Evolutionary conservation across 768 basidiomycete species (phyloP).

Genomic region (Asterophora lycoperdoides): DNA sequence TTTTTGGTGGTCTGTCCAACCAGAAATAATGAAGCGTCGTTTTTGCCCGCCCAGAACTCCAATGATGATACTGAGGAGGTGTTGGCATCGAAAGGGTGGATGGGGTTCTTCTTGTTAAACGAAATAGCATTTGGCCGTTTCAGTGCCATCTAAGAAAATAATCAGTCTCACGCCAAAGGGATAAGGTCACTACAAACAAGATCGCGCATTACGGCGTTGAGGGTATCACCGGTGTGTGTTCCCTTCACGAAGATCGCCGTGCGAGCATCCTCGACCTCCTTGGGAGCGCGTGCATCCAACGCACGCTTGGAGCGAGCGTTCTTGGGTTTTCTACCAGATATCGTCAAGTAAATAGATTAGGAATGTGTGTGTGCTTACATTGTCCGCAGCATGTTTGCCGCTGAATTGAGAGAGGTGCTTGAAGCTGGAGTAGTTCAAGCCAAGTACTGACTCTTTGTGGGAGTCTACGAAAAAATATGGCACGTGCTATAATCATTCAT

Average conservation of each 20-base stretch:
- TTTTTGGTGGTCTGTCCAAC: conserved; percentile 94
- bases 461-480: neutral
- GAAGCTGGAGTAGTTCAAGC: neutral
- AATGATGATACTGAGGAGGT: conserved; percentile 53
- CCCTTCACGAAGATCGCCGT: conserved; percentile 90
- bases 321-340: conserved; percentile 66
- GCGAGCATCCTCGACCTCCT: conserved; percentile 84
- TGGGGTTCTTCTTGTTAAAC: conserved; percentile 89
- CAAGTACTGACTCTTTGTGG: too few species aligned
- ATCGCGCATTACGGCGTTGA: conserved; percentile 83
- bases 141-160: conserved; percentile 71
- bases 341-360: neutral
- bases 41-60: conserved; percentile 91
- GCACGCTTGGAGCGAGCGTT: conserved; percentile 94
- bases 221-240: conserved; percentile 76
- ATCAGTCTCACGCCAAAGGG: neutral
- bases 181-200: conserved; percentile 42
- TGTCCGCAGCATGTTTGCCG: conserved; percentile 9
- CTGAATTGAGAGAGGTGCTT: too few species aligned
- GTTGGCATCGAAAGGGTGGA: conserved; percentile 86
- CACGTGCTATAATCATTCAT: neutral
- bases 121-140: conserved; percentile 89
- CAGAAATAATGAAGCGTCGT: conserved; percentile 89
- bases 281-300: conserved; percentile 79
- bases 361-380: conserved; percentile 2